phyloP scores from a whole-genome alignment of 2,329 filamentous ascomycete genomes.

The Colletotrichum lentis region DNA sequence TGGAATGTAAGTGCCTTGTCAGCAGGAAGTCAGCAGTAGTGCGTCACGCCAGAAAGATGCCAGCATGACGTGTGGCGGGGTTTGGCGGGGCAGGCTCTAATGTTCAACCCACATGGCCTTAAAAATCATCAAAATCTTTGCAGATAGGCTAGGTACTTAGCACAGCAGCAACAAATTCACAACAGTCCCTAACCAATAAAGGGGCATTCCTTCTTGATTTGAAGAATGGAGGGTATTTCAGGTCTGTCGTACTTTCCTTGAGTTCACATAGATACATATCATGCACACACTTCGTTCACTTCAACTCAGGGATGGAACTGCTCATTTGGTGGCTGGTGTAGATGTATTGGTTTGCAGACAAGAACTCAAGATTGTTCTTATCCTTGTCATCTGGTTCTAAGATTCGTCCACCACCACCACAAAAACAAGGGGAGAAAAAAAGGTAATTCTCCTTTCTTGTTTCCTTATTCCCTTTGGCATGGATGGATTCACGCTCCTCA shows the following conservation, averaged over 20 bases:
- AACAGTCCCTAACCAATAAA: too few species aligned
- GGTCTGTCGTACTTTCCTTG: too few species aligned
- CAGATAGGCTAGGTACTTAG: neutral
- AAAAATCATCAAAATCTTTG: too few species aligned
- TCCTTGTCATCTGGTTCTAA: conserved; percentile 7
- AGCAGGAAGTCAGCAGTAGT: neutral
- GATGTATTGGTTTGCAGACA: conserved; percentile 1
- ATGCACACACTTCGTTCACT: neutral
- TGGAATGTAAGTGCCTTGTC: conserved; percentile 3
- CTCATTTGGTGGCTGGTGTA: neutral
- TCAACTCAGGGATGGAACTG: neutral
- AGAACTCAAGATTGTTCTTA: neutral
- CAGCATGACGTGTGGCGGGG: conserved; percentile 39
- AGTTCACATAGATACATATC: neutral
- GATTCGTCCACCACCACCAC: conserved; percentile 3
- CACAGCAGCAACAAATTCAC: neutral
- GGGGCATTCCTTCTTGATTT: too few species aligned
- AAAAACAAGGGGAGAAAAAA: neutral
- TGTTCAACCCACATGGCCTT: neutral
- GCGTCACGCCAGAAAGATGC: conserved; percentile 34
- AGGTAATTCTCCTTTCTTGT: neutral
- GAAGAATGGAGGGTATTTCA: too few species aligned
- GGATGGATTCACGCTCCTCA: neutral
- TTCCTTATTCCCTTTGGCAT: conserved; percentile 3
- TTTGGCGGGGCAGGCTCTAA: conserved; percentile 32